phyloP scores from a whole-genome alignment of 1,139 yeast genomes.

The Insectozyma bohioensis region DNA sequence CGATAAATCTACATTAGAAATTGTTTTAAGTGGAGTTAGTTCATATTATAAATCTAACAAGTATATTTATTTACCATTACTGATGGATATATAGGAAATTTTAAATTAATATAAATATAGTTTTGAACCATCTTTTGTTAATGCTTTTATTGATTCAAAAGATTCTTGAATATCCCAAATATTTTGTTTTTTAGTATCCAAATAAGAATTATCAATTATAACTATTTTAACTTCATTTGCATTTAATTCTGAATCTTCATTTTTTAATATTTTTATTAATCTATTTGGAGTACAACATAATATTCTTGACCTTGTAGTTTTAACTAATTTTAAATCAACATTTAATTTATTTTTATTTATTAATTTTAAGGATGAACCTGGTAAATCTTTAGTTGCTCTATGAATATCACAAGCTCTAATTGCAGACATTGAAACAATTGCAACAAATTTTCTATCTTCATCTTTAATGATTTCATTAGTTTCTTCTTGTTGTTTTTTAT shows the following conservation, averaged over 20 bases:
- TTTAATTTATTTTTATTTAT: constrained; percentile 65
- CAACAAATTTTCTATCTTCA: constrained; percentile 45
- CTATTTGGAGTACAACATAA: constrained; percentile 70
- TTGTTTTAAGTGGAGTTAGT: constrained; percentile 22
- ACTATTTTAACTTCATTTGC: constrained; percentile 53
- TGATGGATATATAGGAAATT: constrained; percentile 17
- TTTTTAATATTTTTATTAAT: constrained; percentile 46
- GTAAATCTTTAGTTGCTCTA: constrained; percentile 55
- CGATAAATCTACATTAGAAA: constrained; percentile 17
- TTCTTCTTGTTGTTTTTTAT: constrained; percentile 13
- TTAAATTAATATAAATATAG: constrained; percentile 44
- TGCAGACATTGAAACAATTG: constrained; percentile 69
- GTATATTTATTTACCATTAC: constrained; percentile 36
- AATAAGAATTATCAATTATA: constrained; percentile 61
- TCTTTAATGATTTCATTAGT: constrained; percentile 11
- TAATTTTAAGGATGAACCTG: constrained; percentile 60
- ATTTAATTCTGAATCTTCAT: constrained; percentile 38
- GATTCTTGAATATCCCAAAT: constrained; percentile 62
- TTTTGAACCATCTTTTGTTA: constrained; percentile 45
- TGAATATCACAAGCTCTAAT: constrained; percentile 71
- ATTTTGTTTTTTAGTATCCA: constrained; percentile 63
- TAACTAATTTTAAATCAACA: constrained; percentile 55
- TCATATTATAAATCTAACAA: constrained; percentile 33
- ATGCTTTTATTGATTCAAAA: constrained; percentile 36
- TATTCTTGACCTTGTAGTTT: constrained; percentile 49